Percentiles rank a stretch among this genome's conserved stretches.
These are phyloP conservation scores for Flammula alnicola DNA, from an alignment of 1,284 basidiomycete genomes.

Conservation along the genomic window DNA sequence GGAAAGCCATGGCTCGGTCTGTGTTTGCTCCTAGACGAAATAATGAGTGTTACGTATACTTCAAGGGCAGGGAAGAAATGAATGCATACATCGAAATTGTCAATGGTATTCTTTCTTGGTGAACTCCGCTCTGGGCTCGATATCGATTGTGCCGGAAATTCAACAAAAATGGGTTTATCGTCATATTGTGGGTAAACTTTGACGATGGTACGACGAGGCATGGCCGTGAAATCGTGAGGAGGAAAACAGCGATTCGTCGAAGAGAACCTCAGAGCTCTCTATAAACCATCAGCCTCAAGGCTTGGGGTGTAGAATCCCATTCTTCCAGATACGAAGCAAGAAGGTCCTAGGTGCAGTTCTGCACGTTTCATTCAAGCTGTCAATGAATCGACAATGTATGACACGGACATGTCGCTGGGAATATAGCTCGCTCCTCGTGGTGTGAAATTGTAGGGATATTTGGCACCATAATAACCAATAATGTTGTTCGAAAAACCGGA, in stretches of 20 bases:
- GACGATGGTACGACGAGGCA: slow-evolving; percentile 14
- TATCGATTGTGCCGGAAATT: slow-evolving; percentile 1
- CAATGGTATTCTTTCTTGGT: neutral
- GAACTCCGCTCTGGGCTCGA: slow-evolving; percentile 1
- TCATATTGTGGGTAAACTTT: slow-evolving; percentile 13
- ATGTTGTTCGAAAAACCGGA: too few species aligned
- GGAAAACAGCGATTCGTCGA: neutral
- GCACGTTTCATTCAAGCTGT: too few species aligned
- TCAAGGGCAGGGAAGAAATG: neutral
- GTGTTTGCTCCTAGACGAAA: neutral
- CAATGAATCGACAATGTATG: too few species aligned
- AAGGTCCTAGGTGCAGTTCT: too few species aligned
- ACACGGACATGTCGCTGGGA: too few species aligned
- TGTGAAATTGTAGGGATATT: too few species aligned
- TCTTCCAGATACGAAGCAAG: too few species aligned
- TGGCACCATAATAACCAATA: too few species aligned
- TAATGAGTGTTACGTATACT: neutral
- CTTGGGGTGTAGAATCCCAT: neutral
- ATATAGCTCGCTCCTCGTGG: too few species aligned
- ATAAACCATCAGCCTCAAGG: slow-evolving; percentile 1
- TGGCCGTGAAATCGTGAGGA: neutral
- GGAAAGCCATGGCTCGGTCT: slow-evolving; percentile 10
- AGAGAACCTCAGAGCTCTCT: neutral
- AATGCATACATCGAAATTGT: neutral
- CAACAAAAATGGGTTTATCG: slow-evolving; percentile 9